These are phyloP conservation scores for Thelephora ganbajun DNA, from an alignment of 768 basidiomycete genomes.

Conservation along the genomic window DNA sequence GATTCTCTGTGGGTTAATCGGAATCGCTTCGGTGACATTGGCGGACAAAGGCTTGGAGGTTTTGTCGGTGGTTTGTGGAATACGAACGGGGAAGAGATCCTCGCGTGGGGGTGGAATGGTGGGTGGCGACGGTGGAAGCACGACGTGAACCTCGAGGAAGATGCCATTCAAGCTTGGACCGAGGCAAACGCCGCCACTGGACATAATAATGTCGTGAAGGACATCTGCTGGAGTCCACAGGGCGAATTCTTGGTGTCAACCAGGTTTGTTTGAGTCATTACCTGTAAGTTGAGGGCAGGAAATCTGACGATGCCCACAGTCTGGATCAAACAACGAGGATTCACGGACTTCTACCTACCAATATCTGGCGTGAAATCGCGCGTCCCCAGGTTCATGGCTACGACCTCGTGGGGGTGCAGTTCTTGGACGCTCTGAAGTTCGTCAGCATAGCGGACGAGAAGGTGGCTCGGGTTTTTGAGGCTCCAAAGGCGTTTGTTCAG, in stretches of 20 bases:
- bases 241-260: constrained; percentile 80
- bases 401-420: constrained; percentile 70
- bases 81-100: constrained; percentile 38
- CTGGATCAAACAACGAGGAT: constrained; percentile 88
- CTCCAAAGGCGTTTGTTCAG: constrained; percentile 68
- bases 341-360: constrained; percentile 44
- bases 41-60: constrained; percentile 81
- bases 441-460: constrained; percentile 94
- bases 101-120: constrained; percentile 92
- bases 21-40: constrained; percentile 89
- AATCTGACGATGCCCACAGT: constrained; percentile 23
- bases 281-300: constrained; percentile 1
- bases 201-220: constrained; percentile 67
- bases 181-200: constrained; percentile 77
- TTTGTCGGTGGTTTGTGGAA: constrained; percentile 90
- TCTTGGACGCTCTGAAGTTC: constrained; percentile 65
- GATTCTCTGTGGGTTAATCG: constrained; percentile 78
- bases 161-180: constrained; percentile 40
- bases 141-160: neutral
- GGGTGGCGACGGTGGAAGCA: constrained; percentile 83
- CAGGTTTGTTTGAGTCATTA: constrained; percentile 35
- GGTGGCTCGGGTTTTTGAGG: constrained; percentile 86
- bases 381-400: constrained; percentile 97
- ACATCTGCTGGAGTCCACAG: constrained; percentile 74
- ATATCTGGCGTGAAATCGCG: constrained; percentile 75